Conservation (phyloP, 306 rosid species). For the Mimosa bimucronata region DNA sequence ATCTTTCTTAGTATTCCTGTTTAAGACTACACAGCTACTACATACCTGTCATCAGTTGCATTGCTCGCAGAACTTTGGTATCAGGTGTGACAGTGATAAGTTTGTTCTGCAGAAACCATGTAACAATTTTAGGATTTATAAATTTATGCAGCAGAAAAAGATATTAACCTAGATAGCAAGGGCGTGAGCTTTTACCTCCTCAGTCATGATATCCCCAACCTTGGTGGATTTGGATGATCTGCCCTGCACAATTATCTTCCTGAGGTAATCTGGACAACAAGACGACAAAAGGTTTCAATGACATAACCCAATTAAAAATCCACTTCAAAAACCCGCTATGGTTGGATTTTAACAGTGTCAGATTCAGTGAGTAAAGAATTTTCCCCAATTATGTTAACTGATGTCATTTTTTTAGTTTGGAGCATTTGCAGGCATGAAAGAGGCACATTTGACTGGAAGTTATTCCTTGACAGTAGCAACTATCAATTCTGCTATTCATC, state of each 20-base stretch:
- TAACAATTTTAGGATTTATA: slow-evolving; percentile 29
- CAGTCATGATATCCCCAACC: slow-evolving; percentile 99
- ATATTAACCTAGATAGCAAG: background rate
- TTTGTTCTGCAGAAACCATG: slow-evolving; percentile 68
- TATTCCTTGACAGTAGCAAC: background rate
- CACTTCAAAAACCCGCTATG: background rate
- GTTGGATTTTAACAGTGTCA: background rate
- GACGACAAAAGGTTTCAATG: slow-evolving; percentile 13
- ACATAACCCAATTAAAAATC: background rate
- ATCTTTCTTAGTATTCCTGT: slow-evolving; percentile 9
- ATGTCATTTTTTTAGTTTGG: too few species aligned
- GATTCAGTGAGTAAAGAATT: too few species aligned
- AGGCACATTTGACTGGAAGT: slow-evolving; percentile 17
- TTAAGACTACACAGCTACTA: slow-evolving; percentile 13
- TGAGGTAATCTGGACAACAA: slow-evolving; percentile 71
- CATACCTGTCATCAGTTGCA: slow-evolving; percentile 98
- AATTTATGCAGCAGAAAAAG: background rate
- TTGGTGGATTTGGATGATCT: slow-evolving; percentile 97
- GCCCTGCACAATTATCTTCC: slow-evolving; percentile 99
- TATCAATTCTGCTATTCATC: background rate
- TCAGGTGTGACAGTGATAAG: slow-evolving; percentile 90
- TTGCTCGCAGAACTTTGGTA: slow-evolving; percentile 86
- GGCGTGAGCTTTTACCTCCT: slow-evolving; percentile 66
- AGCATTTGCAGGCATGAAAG: background rate
- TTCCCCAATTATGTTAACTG: too few species aligned